Conservation (phyloP, 192 early-diverging fungal species). For the Funneliformis mosseae region DNA sequence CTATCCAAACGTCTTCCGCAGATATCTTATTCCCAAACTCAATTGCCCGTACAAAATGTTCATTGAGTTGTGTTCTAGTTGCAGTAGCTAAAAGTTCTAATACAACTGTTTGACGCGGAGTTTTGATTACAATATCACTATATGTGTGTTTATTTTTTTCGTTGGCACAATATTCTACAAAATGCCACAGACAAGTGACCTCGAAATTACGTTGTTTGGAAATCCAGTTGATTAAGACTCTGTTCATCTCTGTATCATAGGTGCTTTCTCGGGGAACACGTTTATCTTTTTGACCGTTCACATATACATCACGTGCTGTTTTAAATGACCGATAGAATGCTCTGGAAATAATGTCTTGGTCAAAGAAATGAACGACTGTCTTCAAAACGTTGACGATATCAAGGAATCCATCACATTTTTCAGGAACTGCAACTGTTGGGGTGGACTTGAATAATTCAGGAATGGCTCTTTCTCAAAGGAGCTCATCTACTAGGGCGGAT, state of each 20-base stretch:
- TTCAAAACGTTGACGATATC: neutral
- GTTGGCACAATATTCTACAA: slow-evolving; percentile 28
- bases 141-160: slow-evolving; percentile 11
- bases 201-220: neutral
- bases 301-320: neutral
- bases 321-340: neutral
- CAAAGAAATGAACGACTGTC: neutral
- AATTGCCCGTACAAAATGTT: slow-evolving; percentile 25
- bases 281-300: neutral
- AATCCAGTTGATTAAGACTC: slow-evolving; percentile 37
- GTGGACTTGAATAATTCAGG: neutral
- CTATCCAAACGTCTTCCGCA: slow-evolving; percentile 28
- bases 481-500: slow-evolving; percentile 9
- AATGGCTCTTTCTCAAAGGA: slow-evolving; percentile 22
- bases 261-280: slow-evolving; percentile 36
- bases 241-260: slow-evolving; percentile 37
- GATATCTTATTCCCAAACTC: slow-evolving; percentile 23
- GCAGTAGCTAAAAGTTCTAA: slow-evolving; percentile 38
- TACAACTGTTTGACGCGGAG: slow-evolving; percentile 10
- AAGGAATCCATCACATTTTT: slow-evolving; percentile 14
- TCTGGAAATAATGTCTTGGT: neutral
- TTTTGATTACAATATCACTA: slow-evolving; percentile 33
- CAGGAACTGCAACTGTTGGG: slow-evolving; percentile 26
- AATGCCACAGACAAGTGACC: slow-evolving; percentile 38
- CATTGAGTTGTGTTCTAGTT: slow-evolving; percentile 9